Conservation (phyloP, 2,329 filamentous ascomycete species). For the Arachnopeziza araneosa region DNA sequence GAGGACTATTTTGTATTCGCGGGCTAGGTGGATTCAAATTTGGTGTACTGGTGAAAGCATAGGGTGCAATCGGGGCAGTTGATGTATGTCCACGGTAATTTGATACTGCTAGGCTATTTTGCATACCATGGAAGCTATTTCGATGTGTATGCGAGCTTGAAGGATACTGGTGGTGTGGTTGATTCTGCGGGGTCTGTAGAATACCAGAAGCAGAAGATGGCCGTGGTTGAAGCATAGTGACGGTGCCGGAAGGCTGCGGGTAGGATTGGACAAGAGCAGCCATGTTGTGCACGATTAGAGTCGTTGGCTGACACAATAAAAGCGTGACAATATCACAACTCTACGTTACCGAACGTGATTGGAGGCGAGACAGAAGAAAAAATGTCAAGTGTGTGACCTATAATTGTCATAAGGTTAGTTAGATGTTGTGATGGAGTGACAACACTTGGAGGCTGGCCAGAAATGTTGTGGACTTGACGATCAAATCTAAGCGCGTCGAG, state of each 20-base stretch:
- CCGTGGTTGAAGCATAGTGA: slow-evolving; percentile 71
- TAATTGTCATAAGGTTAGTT: background rate
- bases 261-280: slow-evolving; percentile 80
- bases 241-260: slow-evolving; percentile 67
- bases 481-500: slow-evolving; percentile 10
- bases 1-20: slow-evolving; percentile 33
- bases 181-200: slow-evolving; percentile 29
- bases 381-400: background rate
- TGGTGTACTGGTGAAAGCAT: slow-evolving; percentile 70
- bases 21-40: slow-evolving; percentile 47
- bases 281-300: slow-evolving; percentile 43
- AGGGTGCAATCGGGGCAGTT: slow-evolving; percentile 62
- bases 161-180: slow-evolving; percentile 42
- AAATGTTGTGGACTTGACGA: background rate
- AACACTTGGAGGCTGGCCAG: background rate
- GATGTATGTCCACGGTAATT: slow-evolving; percentile 47
- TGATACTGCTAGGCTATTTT: slow-evolving; percentile 39
- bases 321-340: background rate
- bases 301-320: background rate
- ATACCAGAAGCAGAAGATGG: slow-evolving; percentile 59
- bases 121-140: slow-evolving; percentile 46
- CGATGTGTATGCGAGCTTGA: slow-evolving; percentile 39
- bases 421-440: slow-evolving; percentile 10
- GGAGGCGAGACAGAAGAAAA: background rate
- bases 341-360: background rate